Conservation (phyloP, 2,329 filamentous ascomycete species). For the Penicillium sp. region DNA sequence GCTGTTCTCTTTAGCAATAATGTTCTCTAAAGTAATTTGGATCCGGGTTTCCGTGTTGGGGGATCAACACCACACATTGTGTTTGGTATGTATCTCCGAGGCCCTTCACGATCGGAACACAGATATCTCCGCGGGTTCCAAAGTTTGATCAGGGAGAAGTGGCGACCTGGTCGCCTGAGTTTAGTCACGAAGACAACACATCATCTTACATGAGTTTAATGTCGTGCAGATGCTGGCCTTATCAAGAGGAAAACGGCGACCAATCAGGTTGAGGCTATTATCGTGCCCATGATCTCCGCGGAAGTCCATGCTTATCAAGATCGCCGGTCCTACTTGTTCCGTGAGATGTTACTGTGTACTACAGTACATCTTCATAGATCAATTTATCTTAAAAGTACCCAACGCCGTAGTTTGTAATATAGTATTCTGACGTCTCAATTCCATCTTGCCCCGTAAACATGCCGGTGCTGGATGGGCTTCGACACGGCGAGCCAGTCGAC, state of each 20-base stretch:
- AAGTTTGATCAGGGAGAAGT: not conserved
- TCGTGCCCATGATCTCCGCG: conserved; percentile 17
- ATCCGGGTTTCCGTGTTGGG: too few species aligned
- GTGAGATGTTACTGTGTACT: not conserved
- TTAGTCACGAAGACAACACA: not conserved
- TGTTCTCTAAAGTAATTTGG: not conserved
- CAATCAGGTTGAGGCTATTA: conserved; percentile 8
- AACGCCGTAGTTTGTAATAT: conserved; percentile 4
- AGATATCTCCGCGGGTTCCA: not conserved
- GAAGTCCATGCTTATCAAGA: conserved; percentile 13
- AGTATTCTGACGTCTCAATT: not conserved
- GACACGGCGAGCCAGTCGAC: conserved; percentile 23
- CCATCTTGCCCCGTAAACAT: conserved; percentile 14
- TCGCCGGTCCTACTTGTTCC: conserved; percentile 10
- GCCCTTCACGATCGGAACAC: not conserved
- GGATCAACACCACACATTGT: not conserved
- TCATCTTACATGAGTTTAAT: not conserved
- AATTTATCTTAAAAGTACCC: conserved; percentile 5
- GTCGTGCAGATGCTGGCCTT: not conserved
- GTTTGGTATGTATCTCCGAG: not conserved
- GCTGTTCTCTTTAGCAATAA: not conserved
- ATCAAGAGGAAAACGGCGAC: not conserved
- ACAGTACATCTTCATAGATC: not conserved
- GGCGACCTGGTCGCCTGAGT: not conserved
- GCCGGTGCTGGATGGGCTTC: conserved; percentile 32